Conservation (phyloP, 2,329 filamentous ascomycete species). For the Ascomycota sp. region DNA sequence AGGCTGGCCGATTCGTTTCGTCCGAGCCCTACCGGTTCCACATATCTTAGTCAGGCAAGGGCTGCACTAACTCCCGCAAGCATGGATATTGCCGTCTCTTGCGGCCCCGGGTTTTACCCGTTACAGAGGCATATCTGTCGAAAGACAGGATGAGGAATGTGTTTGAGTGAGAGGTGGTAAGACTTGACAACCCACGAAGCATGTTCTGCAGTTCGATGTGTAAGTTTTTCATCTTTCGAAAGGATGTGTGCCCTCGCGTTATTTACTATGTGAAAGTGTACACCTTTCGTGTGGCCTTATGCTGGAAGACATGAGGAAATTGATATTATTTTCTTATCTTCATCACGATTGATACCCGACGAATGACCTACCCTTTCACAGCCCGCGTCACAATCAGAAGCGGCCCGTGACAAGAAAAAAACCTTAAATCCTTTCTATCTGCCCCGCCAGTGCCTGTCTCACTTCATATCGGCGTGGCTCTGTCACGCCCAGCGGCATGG, state of each 20-base stretch:
- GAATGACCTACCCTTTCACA: no score
- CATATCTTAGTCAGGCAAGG: no score
- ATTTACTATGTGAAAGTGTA: background rate
- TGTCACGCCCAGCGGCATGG: constrained; percentile 10
- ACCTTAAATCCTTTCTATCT: no score
- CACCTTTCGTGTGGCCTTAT: background rate
- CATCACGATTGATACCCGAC: background rate
- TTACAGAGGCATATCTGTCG: no score
- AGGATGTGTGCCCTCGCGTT: background rate
- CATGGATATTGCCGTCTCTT: no score
- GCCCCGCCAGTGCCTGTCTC: background rate
- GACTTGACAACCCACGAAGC: no score
- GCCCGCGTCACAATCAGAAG: background rate
- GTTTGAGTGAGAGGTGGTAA: no score
- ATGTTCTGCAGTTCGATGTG: background rate
- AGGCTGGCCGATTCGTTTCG: no score
- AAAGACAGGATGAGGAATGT: no score
- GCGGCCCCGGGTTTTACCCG: no score
- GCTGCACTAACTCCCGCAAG: no score
- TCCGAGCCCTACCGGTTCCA: no score
- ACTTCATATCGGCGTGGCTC: background rate
- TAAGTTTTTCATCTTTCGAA: background rate
- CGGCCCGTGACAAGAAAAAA: background rate
- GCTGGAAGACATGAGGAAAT: background rate
- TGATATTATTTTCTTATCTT: background rate